A percentile compares a stretch with the other conserved stretches of the same genome.
phyloP scores from a whole-genome alignment of 176 grass and related monocot genomes.

The Cenchrus americanus region DNA sequence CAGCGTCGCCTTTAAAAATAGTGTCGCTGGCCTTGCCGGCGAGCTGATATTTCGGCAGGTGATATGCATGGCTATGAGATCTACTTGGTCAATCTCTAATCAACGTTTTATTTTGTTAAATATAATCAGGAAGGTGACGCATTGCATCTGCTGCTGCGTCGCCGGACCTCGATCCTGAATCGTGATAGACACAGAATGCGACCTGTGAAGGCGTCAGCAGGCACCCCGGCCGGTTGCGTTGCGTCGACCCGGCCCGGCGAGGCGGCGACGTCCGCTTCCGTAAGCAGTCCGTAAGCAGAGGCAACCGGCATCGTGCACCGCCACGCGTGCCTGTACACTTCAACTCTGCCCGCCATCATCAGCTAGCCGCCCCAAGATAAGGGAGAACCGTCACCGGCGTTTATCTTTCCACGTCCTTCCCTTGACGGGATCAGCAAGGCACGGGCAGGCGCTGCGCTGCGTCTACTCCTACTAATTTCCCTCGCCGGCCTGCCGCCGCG shows the following conservation, averaged over 20 bases:
- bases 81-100: constrained; percentile 23
- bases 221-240: background rate
- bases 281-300: background rate
- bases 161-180: background rate
- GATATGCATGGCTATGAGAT: background rate
- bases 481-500: constrained; percentile 19
- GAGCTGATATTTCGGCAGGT: background rate
- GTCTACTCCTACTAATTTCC: background rate
- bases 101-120: background rate
- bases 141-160: background rate
- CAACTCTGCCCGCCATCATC: background rate
- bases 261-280: constrained; percentile 14
- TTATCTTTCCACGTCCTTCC: constrained; percentile 27
- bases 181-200: background rate
- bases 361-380: background rate
- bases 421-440: too few species aligned
- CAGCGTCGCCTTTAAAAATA: too few species aligned
- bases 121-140: background rate
- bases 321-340: background rate
- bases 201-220: background rate
- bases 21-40: too few species aligned
- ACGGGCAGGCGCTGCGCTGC: too few species aligned
- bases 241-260: background rate
- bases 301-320: background rate
- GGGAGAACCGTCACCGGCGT: background rate